A percentile compares a stretch with the other conserved stretches of the same genome.
These are phyloP conservation scores for Trametes polyzona DNA, from an alignment of 1,284 basidiomycete species.

Conservation along the genomic window DNA sequence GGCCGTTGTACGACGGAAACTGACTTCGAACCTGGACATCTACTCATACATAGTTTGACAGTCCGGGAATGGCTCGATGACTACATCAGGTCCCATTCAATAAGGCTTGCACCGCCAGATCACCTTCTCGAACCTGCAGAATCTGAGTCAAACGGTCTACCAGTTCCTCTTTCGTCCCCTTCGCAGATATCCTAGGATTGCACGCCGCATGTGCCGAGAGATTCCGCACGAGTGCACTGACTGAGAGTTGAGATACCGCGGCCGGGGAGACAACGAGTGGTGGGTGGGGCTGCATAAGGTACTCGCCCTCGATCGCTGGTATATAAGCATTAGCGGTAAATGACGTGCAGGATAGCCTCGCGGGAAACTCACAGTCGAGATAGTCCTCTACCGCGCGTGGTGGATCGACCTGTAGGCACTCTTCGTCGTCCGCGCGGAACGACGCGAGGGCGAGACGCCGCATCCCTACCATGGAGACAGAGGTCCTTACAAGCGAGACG, in stretches of 20 bases:
- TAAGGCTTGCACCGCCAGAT: constrained; percentile 55
- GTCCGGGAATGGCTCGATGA: too few species aligned
- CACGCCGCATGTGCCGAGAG: constrained; percentile 51
- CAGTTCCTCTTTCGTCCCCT: constrained; percentile 37
- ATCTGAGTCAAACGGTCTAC: constrained; percentile 36
- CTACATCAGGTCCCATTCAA: constrained; percentile 29
- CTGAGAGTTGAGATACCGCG: constrained; percentile 46
- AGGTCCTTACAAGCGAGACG: constrained; percentile 56
- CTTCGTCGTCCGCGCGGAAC: constrained; percentile 37
- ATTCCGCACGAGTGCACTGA: constrained; percentile 54
- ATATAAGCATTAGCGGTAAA: constrained; percentile 39
- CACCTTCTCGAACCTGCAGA: constrained; percentile 48
- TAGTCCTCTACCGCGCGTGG: constrained; percentile 57
- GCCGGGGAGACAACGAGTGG: constrained; percentile 53
- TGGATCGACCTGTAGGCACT: constrained; percentile 50
- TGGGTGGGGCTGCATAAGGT: constrained; percentile 48
- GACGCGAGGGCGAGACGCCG: constrained; percentile 50
- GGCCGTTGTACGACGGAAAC: too few species aligned
- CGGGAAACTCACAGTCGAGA: constrained; percentile 48
- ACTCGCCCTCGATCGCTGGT: constrained; percentile 37
- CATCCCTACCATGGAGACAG: constrained; percentile 58
- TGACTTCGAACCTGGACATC: too few species aligned
- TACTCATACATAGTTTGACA: too few species aligned
- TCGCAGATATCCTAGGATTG: constrained; percentile 33
- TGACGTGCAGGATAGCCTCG: background rate